Percentiles rank a stretch among this genome's conserved stretches.
Conservation (phyloP, 495 filamentous ascomycete species). For the Glonium stellatum region DNA sequence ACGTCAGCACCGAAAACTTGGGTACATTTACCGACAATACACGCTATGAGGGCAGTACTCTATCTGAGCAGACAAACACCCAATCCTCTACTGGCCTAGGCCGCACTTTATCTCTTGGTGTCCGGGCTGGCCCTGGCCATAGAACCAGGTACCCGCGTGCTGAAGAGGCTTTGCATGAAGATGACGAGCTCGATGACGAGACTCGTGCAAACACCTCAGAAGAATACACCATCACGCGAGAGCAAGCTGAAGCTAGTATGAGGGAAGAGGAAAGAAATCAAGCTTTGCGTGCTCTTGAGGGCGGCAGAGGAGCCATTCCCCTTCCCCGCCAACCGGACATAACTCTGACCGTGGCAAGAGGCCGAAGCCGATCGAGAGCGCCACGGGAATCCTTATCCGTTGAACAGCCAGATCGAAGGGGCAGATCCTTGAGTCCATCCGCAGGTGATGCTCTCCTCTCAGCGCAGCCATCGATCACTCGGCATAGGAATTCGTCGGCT, state of each 20-base stretch:
- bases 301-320: not conserved
- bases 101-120: conserved; percentile 1
- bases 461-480: not conserved
- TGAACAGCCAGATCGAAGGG: not conserved
- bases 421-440: not conserved
- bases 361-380: not conserved
- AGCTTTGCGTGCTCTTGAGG: not conserved
- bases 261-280: not conserved
- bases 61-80: not conserved
- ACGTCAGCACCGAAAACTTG: not conserved
- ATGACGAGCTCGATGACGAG: not conserved
- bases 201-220: not conserved
- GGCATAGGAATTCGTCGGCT: conserved; percentile 33
- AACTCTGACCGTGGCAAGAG: not conserved
- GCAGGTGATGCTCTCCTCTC: not conserved
- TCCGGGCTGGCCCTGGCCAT: not conserved
- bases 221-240: conserved; percentile 6
- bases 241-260: conserved; percentile 14
- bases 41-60: not conserved
- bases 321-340: not conserved
- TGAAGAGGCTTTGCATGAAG: not conserved
- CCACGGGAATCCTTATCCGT: not conserved
- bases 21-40: not conserved
- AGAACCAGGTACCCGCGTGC: not conserved
- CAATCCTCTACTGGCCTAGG: not conserved